These are phyloP conservation scores for Aspergillus kassunensis DNA, from an alignment of 495 filamentous ascomycete species.

Conservation along the genomic window DNA sequence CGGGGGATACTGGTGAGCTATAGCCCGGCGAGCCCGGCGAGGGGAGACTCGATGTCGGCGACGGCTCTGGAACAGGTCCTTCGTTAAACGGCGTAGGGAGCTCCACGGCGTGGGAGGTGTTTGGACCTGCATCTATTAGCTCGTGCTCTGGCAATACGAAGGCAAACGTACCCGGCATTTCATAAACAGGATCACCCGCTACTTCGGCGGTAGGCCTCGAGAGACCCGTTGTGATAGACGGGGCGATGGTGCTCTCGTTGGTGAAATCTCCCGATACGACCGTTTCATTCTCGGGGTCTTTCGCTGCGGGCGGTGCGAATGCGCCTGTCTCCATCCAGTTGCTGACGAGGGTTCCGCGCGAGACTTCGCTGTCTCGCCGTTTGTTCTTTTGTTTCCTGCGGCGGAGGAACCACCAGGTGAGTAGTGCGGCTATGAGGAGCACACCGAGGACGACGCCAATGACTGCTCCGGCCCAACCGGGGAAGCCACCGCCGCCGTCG, in stretches of 20 bases:
- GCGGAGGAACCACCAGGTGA: slow-evolving; percentile 51
- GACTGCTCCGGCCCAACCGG: slow-evolving; percentile 58
- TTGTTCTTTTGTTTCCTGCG: slow-evolving; percentile 29
- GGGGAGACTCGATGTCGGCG: neutral
- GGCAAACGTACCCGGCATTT: slow-evolving; percentile 7
- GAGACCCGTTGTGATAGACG: neutral
- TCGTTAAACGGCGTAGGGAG: slow-evolving; percentile 14
- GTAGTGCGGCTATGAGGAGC: slow-evolving; percentile 50
- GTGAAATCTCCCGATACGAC: neutral
- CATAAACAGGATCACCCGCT: slow-evolving; percentile 6
- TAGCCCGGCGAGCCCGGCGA: neutral
- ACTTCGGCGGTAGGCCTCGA: neutral
- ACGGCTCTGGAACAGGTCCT: neutral
- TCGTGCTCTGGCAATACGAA: neutral
- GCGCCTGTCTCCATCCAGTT: slow-evolving; percentile 8
- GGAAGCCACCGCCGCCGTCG: slow-evolving; percentile 38
- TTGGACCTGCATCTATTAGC: slow-evolving; percentile 2
- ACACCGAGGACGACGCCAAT: slow-evolving; percentile 65
- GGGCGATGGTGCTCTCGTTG: slow-evolving; percentile 1
- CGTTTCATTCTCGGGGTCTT: neutral
- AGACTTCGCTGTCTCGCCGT: slow-evolving; percentile 2
- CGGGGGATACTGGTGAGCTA: slow-evolving; percentile 11
- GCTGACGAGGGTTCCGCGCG: slow-evolving; percentile 1
- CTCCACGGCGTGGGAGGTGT: slow-evolving; percentile 6
- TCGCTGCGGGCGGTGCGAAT: neutral